Percentiles rank a stretch among this genome's conserved stretches.
Evolutionary conservation across 2,329 filamentous ascomycete genomes (phyloP).

Genomic region (Thelonectria olida): DNA sequence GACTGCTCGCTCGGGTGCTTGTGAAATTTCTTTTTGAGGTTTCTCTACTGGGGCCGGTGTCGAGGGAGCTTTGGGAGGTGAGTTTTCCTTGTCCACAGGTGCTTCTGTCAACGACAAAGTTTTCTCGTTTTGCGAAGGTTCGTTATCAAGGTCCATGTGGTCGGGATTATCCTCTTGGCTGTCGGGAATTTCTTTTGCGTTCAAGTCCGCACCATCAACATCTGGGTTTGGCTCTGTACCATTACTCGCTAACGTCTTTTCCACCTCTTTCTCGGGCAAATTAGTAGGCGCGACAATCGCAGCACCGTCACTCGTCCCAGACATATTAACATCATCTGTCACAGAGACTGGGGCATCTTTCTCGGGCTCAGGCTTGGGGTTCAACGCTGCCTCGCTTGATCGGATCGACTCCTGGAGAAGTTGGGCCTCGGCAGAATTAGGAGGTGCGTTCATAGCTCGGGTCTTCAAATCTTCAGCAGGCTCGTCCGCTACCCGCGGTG

Average conservation of each 20-base stretch:
- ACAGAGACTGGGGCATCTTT: background rate
- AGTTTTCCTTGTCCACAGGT: constrained; percentile 9
- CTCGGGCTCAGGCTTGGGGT: constrained; percentile 15
- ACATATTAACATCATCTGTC: constrained; percentile 18
- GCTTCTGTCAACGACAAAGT: constrained; percentile 3
- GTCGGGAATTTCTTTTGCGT: constrained; percentile 45
- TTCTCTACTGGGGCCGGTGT: constrained; percentile 17
- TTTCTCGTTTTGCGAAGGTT: constrained; percentile 25
- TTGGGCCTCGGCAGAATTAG: constrained; percentile 53
- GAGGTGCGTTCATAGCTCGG: constrained; percentile 32
- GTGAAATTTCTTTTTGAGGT: constrained; percentile 31
- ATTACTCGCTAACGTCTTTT: background rate
- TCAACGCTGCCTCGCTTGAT: constrained; percentile 37
- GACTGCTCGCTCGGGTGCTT: constrained; percentile 63
- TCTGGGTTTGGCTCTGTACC: constrained; percentile 1
- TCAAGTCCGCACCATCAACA: constrained; percentile 6
- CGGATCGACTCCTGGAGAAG: constrained; percentile 54
- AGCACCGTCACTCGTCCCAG: constrained; percentile 4
- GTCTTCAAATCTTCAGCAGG: constrained; percentile 32
- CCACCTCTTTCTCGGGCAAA: constrained; percentile 2
- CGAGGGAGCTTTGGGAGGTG: constrained; percentile 19
- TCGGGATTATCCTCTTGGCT: constrained; percentile 46
- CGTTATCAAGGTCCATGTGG: constrained; percentile 47
- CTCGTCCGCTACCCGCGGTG: constrained; percentile 14
- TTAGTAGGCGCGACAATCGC: background rate